Base-by-base conservation (phyloP, 352 stramenopile genomes). In the Pythium oligandrum region DNA sequence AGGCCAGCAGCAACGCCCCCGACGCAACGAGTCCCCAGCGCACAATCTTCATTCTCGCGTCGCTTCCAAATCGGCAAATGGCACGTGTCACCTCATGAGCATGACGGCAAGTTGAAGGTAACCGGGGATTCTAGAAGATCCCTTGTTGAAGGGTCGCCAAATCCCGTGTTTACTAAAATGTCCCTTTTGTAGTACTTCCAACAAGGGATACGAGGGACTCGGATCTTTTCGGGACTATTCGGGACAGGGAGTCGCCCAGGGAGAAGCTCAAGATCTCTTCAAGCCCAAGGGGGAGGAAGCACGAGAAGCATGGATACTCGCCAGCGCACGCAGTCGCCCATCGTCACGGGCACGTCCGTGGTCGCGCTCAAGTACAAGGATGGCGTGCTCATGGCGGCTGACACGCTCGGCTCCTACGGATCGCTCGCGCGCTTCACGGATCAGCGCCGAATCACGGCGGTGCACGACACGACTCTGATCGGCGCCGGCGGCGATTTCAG, bases 301-400 rank as follows among this genome's bases (percentile, higher is more conserved):
- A 44, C 35, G 53, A 45, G 39, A 44, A 26, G 17, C 12, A 88
- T 86, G 76, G 71, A 90, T 53, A 69, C 67, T 45, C 66, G 78
- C 45, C 84, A 94, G 70, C 84, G 82, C 73, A 95, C 85, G 60
- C 85, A 95, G 67, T 88, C 75, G 60, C 97, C 97, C 44, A 98
- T 99, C 52, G 96, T 99, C 55, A 99, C 96, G 44, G 97, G 97
- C 40, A 98, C 96, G 30, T 98, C 96, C 44, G 96, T 99, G 45
- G 86, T 99, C 53, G 97, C 84, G 49, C 66, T 96, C 69, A 97
- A 98, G 74, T 98, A 98, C 74, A 81, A 87, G 55, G 93, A 78
- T 49, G 97, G 97, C 50, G 96, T 99, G 53, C 85, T 99, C 66
- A 92, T 99, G 71, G 96, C 96, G 17, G 93, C 96, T 37, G 97